Evolutionary conservation across 2,329 filamentous ascomycete species (phyloP), one percentile per base, ranked within the genome.

Genomic region (Xylariales sp.): DNA sequence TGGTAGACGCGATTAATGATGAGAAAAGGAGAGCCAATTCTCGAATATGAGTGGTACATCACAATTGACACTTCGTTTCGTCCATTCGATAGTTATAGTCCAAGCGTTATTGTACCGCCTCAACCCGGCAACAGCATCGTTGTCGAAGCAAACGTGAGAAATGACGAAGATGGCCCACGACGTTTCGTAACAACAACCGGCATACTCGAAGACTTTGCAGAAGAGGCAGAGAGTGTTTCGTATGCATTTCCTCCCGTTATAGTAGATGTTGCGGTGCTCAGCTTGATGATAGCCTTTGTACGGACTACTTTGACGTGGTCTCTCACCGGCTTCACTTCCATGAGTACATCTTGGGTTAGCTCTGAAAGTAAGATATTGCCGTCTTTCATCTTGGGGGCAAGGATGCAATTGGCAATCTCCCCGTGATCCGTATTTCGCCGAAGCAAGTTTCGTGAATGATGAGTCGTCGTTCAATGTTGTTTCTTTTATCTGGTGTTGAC

Each of bases 351-450:
- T n/a, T n/a, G n/a, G n/a, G n/a, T n/a, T n/a, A n/a, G n/a, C n/a
- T n/a, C n/a, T n/a, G n/a, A n/a, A n/a, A n/a, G n/a, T n/a, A n/a
- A n/a, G n/a, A n/a, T n/a, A n/a, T n/a, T n/a, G n/a, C 35, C 16
- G 14, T 27, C 29, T n/a, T n/a, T 20, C 29, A 11, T n/a, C 31
- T 20, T 10, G 25, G 15, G 14, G 36, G 29, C 38, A 28, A 40
- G 38, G 28, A 33, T 22, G 29, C 18, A 29, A 40, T 33, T 21
- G 33, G 38, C 38, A 40, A 40, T 40, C 38, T 40, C 38, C 38
- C 38, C 28, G 22, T 14, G 16, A 32, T 20, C 28, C 19, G 15
- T 20, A 29, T 20, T 16, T 20, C 28, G 38, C 38, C n/a, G 22
- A 15, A 15, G 28, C 20, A 39, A 33, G 33, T 10, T 12, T 32